Base-by-base conservation (phyloP, 257 asterid genomes). In the Cinchona pubescens region DNA sequence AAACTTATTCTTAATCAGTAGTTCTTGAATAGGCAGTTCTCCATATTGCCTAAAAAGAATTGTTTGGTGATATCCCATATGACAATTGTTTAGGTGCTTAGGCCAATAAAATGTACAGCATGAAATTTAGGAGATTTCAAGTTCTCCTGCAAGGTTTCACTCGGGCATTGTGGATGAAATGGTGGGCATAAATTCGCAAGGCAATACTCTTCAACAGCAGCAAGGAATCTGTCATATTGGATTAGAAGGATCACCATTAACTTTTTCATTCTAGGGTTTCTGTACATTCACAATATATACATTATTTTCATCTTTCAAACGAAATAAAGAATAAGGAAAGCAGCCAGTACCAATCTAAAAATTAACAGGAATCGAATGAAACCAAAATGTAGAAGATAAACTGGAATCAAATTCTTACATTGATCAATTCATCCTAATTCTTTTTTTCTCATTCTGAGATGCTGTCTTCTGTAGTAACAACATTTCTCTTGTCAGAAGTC, bases 401-500 rank as follows among this genome's bases (percentile, higher is more conserved):
- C 8, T 19, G 18, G 30, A 15, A 21, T 37, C 16, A 37, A 65
- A 65, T 2, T 64, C 43, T 65, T 65, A 10, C 29, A 42, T 21
- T 8, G 70, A 65, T n/a, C n/a, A n/a, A n/a, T 37, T 1, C 49
- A 25, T 35, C 37, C 18, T 19, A 27, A 27, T 11, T 30, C 38
- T 29, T 58, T 30, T 14, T 8, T 34, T 58, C 63, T 32, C 46
- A 45, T 27, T 42, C 76, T 29, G 29, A 23, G 43, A 61, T 30
- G 71, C 67, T 72, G 56, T 76, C 82, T 67, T 86, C 93, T 45
- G 30, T 63, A 66, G 84, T 65, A 82, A 60, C 56, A 34, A 78
- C 48, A 69, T 82, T 83, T 83, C 96, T 84, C 83, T 92, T 90
- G 58, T 90, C 97, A 0, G 98, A 87, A 56, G 55, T 56, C 78